phyloP scores from a whole-genome alignment of 1,139 yeast genomes.

The Candida tetrigidarum region DNA sequence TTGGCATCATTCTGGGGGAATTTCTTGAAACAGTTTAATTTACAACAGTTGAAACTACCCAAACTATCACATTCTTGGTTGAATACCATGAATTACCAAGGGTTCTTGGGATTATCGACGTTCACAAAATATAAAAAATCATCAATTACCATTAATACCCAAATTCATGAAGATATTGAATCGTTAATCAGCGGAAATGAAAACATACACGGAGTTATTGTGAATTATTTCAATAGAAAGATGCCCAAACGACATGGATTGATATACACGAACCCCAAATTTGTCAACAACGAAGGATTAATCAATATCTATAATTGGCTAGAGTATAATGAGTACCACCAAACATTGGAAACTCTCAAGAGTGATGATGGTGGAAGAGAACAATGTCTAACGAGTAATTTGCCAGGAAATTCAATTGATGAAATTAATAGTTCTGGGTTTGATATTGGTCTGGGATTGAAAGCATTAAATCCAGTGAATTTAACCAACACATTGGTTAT shows the following conservation, averaged over 20 bases:
- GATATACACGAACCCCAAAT: constrained; percentile 23
- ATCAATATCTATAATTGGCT: constrained; percentile 35
- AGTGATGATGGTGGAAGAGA: constrained; percentile 24
- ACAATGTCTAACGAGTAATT: constrained; percentile 15
- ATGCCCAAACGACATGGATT: constrained; percentile 40
- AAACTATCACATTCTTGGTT: constrained; percentile 31
- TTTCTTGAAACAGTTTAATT: constrained; percentile 32
- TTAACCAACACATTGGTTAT: constrained; percentile 43
- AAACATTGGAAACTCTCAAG: constrained; percentile 22
- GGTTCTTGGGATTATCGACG: constrained; percentile 39
- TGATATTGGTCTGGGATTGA: constrained; percentile 11
- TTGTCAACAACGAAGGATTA: constrained; percentile 21
- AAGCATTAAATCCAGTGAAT: constrained; percentile 35
- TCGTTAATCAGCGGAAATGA: background rate
- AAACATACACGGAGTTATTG: constrained; percentile 30
- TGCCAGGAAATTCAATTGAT: background rate
- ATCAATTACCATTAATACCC: constrained; percentile 26
- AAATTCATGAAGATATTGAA: constrained; percentile 14
- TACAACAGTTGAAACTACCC: constrained; percentile 22
- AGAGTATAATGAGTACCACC: constrained; percentile 37
- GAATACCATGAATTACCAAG: constrained; percentile 38
- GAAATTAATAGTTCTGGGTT: constrained; percentile 1
- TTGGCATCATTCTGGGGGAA: constrained; percentile 35
- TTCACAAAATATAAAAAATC: constrained; percentile 32
- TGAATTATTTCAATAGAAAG: constrained; percentile 29